Evolutionary conservation across 169 alveolate species (phyloP), one percentile per base, ranked within the genome.

Genomic region (Eimeria necatrix): DNA sequence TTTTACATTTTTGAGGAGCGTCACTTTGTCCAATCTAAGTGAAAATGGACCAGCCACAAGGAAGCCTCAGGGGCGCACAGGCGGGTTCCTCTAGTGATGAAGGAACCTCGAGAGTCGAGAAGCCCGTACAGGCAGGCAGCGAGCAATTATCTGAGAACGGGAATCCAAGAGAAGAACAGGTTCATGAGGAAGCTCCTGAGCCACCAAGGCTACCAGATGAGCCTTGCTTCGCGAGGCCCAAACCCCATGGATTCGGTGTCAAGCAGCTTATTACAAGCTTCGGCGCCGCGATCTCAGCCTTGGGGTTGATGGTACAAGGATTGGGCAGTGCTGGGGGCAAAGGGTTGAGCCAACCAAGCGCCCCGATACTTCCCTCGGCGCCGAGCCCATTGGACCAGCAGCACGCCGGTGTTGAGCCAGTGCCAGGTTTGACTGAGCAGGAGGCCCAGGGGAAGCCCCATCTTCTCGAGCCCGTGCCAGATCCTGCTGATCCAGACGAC

Each of bases 221-320:
- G 78, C 91, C 91, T 56, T 83, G 91, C 76, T 59, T 53, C 26
- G 78, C 32, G 26, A 22, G 32, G 73, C 91, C 91, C 20, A 26
- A 73, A 16, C 91, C 78, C 32, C 18, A 12, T n/a, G 4, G 22
- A 46, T 18, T 20, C 51, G 49, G 10, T 32, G 24, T 80, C 22
- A 49, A 22, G 52, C 4, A 7, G 49, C 9, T 22, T 3, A 10
- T 56, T 10, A 56, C 12, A 3, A 56, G 20, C 2, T 56, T 56
- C 22, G 68, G 68, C 0, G 22, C 20, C 20, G 68, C 68, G 12
- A 18, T 56, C 68, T 12, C 22, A 10, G 68, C 68, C 20, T 56
- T 56, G 68, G 20, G 12, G 68, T 18, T 56, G 12, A 12, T 56
- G 68, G 22, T 56, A 56, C 12, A 18, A 18, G 68, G 68, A 10